Evolutionary conservation across 768 basidiomycete species (phyloP).

Genomic region (Termitomyces sp.): DNA sequence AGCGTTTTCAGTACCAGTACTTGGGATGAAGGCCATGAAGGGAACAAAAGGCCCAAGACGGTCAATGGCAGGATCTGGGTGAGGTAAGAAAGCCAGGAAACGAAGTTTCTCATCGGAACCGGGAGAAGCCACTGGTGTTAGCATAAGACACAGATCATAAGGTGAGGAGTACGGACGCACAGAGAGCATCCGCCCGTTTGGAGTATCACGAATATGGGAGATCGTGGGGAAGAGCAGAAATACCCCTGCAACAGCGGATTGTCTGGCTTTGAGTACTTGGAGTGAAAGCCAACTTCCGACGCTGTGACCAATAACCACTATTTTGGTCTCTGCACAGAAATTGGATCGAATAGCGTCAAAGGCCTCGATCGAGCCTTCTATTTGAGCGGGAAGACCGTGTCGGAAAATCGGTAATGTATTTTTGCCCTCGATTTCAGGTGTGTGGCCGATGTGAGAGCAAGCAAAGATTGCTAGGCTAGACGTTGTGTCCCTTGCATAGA

Average conservation of each 20-base stretch:
- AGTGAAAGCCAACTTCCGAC: constrained; percentile 67
- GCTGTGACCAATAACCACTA: constrained; percentile 60
- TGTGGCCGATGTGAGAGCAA: constrained; percentile 62
- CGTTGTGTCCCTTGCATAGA: constrained; percentile 33
- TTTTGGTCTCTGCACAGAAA: constrained; percentile 27
- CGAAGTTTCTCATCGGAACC: constrained; percentile 33
- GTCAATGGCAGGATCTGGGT: constrained; percentile 31
- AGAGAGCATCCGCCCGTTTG: constrained; percentile 54
- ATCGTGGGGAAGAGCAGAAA: constrained; percentile 73
- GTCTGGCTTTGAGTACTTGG: constrained; percentile 48
- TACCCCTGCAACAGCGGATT: constrained; percentile 28
- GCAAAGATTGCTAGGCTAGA: constrained; percentile 46
- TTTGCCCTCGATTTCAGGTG: constrained; percentile 29
- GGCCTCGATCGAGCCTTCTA: constrained; percentile 50
- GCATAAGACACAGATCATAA: background rate
- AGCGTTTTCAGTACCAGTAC: constrained; percentile 40
- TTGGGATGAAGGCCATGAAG: constrained; percentile 44
- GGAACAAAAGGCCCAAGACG: constrained; percentile 38
- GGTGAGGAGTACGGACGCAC: constrained; percentile 30
- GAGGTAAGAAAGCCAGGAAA: constrained; percentile 39
- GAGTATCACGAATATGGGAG: constrained; percentile 54
- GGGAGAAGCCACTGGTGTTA: constrained; percentile 39
- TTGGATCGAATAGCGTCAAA: constrained; percentile 34
- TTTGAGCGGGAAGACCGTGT: constrained; percentile 40
- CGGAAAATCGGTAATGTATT: constrained; percentile 15